A percentile compares a stretch with the other conserved stretches of the same genome.
These are phyloP conservation scores for Trichophyton verrucosum DNA, from an alignment of 2,329 filamentous ascomycete species.

Conservation along the genomic window DNA sequence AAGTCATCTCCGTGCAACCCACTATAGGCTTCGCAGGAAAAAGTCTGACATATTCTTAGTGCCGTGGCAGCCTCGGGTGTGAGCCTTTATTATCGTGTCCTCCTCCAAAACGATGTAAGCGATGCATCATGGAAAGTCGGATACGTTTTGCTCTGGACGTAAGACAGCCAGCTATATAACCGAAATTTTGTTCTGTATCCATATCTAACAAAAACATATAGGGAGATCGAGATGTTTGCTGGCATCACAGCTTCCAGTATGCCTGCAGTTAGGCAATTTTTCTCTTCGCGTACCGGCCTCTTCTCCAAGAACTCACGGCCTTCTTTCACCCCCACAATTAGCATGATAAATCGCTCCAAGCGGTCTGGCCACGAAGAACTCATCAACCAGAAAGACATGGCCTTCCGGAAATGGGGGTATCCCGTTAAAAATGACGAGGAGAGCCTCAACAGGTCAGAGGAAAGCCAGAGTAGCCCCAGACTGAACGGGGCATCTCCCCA, in stretches of 20 bases:
- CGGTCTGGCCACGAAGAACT: background rate
- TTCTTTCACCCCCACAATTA: background rate
- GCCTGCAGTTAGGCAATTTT: slow-evolving; percentile 2
- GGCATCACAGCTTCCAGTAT: slow-evolving; percentile 4
- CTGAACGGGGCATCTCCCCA: background rate
- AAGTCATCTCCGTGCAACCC: background rate
- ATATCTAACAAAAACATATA: background rate
- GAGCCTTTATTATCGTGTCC: background rate
- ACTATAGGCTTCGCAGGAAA: background rate
- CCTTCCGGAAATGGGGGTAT: background rate
- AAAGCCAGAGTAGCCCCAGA: background rate
- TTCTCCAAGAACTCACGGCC: background rate
- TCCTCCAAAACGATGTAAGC: background rate
- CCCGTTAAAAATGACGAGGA: background rate
- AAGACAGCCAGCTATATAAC: background rate
- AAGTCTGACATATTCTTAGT: background rate
- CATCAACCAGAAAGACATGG: background rate
- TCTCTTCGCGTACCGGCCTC: background rate
- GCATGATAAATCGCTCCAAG: background rate
- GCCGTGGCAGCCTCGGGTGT: background rate
- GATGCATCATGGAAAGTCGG: slow-evolving; percentile 5
- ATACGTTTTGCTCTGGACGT: slow-evolving; percentile 2
- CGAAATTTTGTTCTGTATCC: background rate
- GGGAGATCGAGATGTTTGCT: background rate
- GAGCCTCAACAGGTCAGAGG: background rate